Percentiles rank a stretch among this genome's conserved stretches.
phyloP scores from a whole-genome alignment of 2,329 filamentous ascomycete species.

The Grosmannia huntii region DNA sequence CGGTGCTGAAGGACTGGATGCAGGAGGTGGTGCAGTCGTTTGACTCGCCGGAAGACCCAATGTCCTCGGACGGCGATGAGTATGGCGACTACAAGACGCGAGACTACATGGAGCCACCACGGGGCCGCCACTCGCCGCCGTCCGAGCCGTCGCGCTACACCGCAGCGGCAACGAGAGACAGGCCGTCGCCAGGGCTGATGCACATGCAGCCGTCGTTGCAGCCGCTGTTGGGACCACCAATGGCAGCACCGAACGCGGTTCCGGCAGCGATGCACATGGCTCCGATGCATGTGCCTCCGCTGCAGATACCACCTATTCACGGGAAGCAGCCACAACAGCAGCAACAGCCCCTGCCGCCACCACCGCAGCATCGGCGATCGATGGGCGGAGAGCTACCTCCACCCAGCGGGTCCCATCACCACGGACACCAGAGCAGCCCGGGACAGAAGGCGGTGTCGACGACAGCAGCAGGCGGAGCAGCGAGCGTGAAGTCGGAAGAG shows the following conservation, averaged over 20 bases:
- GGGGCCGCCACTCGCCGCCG: neutral
- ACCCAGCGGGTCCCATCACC: neutral
- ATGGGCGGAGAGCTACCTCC: neutral
- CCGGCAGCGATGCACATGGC: neutral
- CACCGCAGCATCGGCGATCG: neutral
- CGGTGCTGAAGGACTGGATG: conserved; percentile 48
- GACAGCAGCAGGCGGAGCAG: neutral
- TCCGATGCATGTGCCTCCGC: conserved; percentile 3
- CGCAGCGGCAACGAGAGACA: neutral
- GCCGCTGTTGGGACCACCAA: neutral
- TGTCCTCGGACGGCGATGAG: conserved; percentile 40
- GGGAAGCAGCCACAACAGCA: neutral
- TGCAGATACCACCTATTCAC: neutral
- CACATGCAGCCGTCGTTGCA: neutral
- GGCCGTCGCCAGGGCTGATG: neutral
- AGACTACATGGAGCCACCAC: conserved; percentile 7
- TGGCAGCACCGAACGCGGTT: neutral
- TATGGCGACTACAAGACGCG: conserved; percentile 24
- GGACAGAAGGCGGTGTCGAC: neutral
- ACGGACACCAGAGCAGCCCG: conserved; percentile 7
- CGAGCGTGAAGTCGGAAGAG: conserved; percentile 19
- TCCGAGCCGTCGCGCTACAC: neutral
- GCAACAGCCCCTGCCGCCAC: conserved; percentile 1
- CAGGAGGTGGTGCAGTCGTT: conserved; percentile 40
- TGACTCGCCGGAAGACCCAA: conserved; percentile 30